Conservation (phyloP, 805 yeast genomes). For the Brettanomyces nanus region DNA sequence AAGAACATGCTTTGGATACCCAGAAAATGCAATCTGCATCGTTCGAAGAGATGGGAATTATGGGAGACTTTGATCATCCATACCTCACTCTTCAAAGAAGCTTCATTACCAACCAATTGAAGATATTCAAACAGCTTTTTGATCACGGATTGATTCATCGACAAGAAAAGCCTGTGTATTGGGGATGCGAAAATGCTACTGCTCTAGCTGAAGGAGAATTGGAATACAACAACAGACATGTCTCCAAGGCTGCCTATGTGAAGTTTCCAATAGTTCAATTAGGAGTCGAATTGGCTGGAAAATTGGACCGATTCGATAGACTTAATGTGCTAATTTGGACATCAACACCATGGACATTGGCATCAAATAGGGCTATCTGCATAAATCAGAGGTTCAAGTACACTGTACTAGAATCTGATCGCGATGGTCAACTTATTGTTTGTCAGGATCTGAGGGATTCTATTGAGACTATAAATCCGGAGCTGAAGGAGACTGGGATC, state of each 20-base stretch:
- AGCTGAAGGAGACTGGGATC: conserved; percentile 15
- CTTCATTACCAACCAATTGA: conserved; percentile 70
- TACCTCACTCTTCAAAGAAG: conserved; percentile 66
- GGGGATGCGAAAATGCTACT: conserved; percentile 92
- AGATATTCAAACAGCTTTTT: conserved; percentile 58
- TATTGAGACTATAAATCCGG: conserved; percentile 26
- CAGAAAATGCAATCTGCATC: conserved; percentile 53
- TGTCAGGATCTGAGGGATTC: conserved; percentile 40
- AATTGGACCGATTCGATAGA: conserved; percentile 5
- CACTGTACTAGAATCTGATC: conserved; percentile 32
- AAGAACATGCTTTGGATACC: conserved; percentile 60
- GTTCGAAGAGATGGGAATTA: conserved; percentile 65
- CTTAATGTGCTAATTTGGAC: conserved; percentile 74
- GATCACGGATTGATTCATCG: conserved; percentile 63
- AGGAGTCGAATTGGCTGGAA: conserved; percentile 16
- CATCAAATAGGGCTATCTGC: conserved; percentile 79
- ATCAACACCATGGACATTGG: conserved; percentile 96
- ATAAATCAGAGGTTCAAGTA: conserved; percentile 54
- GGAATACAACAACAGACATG: conserved; percentile 71
- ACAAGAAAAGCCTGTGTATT: conserved; percentile 90
- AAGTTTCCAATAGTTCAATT: conserved; percentile 46
- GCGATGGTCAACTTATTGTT: conserved; percentile 44
- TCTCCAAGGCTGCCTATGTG: conserved; percentile 59
- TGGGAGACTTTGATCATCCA: conserved; percentile 73
- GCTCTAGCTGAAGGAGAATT: conserved; percentile 96